Base-by-base conservation (phyloP, 2,329 filamentous ascomycete species). In the Colletotrichum tanaceti region DNA sequence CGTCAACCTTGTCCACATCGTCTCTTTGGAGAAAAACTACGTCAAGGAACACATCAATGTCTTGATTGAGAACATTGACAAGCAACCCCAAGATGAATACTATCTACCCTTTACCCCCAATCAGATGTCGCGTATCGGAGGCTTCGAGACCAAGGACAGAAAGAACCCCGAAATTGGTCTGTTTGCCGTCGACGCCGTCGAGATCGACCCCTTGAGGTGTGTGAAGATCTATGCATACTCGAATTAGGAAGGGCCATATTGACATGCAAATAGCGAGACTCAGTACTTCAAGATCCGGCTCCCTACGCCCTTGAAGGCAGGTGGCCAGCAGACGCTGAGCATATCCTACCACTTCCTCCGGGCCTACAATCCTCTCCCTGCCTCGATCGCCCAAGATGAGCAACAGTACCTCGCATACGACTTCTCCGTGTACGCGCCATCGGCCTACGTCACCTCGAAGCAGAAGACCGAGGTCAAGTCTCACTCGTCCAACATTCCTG, bases 391-490 rank as follows among this genome's bases (percentile, higher is more conserved):
- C n/a, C 96, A 99, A 79, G 86, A 89, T 53, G 93, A 94, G 59
- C 89, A 91, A 78, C 96, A 99, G 81, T 98, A 91, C 82, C 89
- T 99, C 61, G 85, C 88, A 65, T 94, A 97, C 84, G 85, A 89
- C 64, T 97, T 97, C 84, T 95, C 93, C 70, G 92, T 92, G 73
- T 97, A 97, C 81, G 87, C 86, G 54, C 91, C 90, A 18, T 97
- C 93, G 11, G 90, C 91, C 70, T 99, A 99, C 83, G 82, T 86
- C 20, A 98, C 94, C 16, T 79, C 88, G 75, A 97, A 97, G 83
- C 96, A 99, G 80, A 98, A 98, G 88, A 98, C 96, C 46, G 97
- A 98, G 81, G 82, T 99, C 81, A 98, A 98, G 84, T 90, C 97
- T 74, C 87, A 92, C 55, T 91, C 89, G 63, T 83, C 87, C 71